A percentile compares a stretch with the other conserved stretches of the same genome.
Conservation (phyloP, 2,329 filamentous ascomycete species). For the Fusarium brevicatenulatum region DNA sequence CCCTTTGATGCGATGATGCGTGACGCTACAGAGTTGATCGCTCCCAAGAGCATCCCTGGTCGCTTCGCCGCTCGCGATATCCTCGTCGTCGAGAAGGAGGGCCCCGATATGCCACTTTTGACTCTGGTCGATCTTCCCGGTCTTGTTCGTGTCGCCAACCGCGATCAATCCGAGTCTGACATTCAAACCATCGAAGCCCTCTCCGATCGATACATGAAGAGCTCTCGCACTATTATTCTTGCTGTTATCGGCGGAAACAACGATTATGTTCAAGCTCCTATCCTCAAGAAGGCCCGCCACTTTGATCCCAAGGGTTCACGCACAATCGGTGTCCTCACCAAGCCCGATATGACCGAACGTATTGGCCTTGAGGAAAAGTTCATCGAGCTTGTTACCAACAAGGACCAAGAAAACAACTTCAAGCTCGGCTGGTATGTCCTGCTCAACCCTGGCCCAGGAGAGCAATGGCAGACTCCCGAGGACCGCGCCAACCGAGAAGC, state of each 20-base stretch:
- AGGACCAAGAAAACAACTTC: slow-evolving; percentile 61
- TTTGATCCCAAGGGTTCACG: slow-evolving; percentile 61
- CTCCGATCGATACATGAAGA: slow-evolving; percentile 66
- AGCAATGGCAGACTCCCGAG: slow-evolving; percentile 55
- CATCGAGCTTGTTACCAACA: slow-evolving; percentile 62
- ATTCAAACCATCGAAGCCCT: slow-evolving; percentile 63
- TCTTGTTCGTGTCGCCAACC: slow-evolving; percentile 63
- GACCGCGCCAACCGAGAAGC: slow-evolving; percentile 57
- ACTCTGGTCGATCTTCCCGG: slow-evolving; percentile 72
- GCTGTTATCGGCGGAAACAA: slow-evolving; percentile 66
- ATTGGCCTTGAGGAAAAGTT: slow-evolving; percentile 65
- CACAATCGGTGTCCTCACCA: slow-evolving; percentile 63
- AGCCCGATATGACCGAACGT: slow-evolving; percentile 63
- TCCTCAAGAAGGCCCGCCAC: slow-evolving; percentile 60
- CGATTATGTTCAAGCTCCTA: slow-evolving; percentile 64
- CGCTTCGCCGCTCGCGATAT: slow-evolving; percentile 64
- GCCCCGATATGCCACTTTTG: slow-evolving; percentile 67
- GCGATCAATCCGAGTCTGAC: slow-evolving; percentile 63
- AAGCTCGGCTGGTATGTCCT: slow-evolving; percentile 63
- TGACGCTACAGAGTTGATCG: slow-evolving; percentile 62
- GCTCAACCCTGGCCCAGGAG: slow-evolving; percentile 60
- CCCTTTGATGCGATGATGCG: slow-evolving; percentile 63
- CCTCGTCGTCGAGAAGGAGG: slow-evolving; percentile 67
- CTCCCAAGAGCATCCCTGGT: slow-evolving; percentile 60
- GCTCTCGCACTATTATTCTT: slow-evolving; percentile 64